phyloP scores from a whole-genome alignment of 441 rosid genomes.

The Erysimum cheiri region DNA sequence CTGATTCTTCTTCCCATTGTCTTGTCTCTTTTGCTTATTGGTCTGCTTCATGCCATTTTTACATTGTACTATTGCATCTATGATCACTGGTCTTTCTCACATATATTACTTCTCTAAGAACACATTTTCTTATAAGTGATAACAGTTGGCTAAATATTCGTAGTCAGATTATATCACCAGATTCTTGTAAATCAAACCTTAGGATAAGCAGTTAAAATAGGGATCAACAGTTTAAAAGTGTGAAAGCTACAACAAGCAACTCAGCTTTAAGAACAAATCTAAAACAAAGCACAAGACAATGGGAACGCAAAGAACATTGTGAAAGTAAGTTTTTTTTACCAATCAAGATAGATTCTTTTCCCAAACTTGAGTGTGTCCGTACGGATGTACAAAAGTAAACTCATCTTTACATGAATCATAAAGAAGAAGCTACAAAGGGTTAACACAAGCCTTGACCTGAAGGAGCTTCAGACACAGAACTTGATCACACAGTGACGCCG shows the following conservation, averaged over 20 bases:
- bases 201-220: not conserved
- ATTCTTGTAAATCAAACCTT: conserved; percentile 24
- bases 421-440: conserved; percentile 33
- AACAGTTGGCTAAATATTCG: not conserved
- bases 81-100: conserved; percentile 27
- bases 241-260: conserved; percentile 13
- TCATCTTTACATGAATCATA: conserved; percentile 41
- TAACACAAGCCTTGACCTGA: conserved; percentile 12
- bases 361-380: conserved; percentile 14
- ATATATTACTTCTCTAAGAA: conserved; percentile 2
- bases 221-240: not conserved
- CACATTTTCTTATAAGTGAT: not conserved
- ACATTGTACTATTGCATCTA: conserved; percentile 30
- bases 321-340: conserved; percentile 12
- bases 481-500: not conserved
- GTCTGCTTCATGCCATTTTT: conserved; percentile 15
- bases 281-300: not conserved
- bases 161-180: not conserved
- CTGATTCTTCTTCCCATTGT: conserved; percentile 30
- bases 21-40: conserved; percentile 27
- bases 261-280: conserved; percentile 27
- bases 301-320: not conserved
- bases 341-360: conserved; percentile 19
- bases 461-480: conserved; percentile 14
- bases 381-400: conserved; percentile 36